phyloP scores from a whole-genome alignment of 176 grass and related monocot genomes.

The Musa beccarii region DNA sequence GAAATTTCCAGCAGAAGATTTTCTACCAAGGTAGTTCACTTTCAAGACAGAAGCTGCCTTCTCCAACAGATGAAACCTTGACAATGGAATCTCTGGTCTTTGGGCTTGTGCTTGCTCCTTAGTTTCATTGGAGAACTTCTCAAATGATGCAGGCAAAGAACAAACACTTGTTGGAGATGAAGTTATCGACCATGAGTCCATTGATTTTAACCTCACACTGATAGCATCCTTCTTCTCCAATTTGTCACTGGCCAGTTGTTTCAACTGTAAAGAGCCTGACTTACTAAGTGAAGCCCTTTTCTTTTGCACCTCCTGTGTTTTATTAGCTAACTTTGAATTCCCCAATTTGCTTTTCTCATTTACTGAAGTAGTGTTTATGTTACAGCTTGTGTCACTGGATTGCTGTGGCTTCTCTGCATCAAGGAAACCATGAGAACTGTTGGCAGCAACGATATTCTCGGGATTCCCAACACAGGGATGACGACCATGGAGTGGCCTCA shows the following conservation, averaged over 20 bases:
- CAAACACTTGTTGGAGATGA: constrained; percentile 28
- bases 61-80: constrained; percentile 30
- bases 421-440: constrained; percentile 1
- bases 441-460: constrained; percentile 35
- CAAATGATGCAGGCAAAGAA: constrained; percentile 25
- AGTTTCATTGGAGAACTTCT: constrained; percentile 23
- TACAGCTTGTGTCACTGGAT: constrained; percentile 4
- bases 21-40: constrained; percentile 21
- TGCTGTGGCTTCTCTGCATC: background rate
- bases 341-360: constrained; percentile 23
- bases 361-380: constrained; percentile 10
- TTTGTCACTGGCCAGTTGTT: constrained; percentile 24
- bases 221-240: constrained; percentile 22
- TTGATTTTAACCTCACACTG: background rate
- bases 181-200: constrained; percentile 13
- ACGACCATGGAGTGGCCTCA: constrained; percentile 64
- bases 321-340: constrained; percentile 17
- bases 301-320: constrained; percentile 26
- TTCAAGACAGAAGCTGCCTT: constrained; percentile 28
- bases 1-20: constrained; percentile 17
- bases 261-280: constrained; percentile 25
- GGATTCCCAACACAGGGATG: constrained; percentile 72
- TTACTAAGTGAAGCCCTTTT: constrained; percentile 10
- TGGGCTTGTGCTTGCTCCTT: constrained; percentile 25
- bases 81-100: constrained; percentile 20